These are phyloP conservation scores for Aspergillus hortae DNA, from an alignment of 2,329 filamentous ascomycete species.

Conservation along the genomic window DNA sequence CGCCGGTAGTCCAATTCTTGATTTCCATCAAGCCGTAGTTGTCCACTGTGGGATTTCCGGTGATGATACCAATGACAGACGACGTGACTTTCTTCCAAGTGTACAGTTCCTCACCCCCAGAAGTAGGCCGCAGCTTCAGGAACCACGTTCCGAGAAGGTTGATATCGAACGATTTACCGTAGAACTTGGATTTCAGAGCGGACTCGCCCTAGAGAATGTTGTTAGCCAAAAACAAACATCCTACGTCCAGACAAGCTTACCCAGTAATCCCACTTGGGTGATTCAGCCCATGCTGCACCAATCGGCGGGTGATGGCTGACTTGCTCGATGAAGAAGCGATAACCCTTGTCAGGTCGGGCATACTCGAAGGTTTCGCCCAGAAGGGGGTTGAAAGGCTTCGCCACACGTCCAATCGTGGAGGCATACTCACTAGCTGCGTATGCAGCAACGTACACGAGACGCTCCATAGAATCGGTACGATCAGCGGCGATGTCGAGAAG, in stretches of 20 bases:
- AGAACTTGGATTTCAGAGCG: constrained; percentile 92
- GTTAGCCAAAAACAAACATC: background rate
- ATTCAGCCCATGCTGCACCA: constrained; percentile 89
- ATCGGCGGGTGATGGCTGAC: constrained; percentile 96
- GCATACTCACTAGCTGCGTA: constrained; percentile 97
- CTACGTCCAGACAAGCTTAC: constrained; percentile 33
- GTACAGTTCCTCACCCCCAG: constrained; percentile 79
- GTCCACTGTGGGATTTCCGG: constrained; percentile 92
- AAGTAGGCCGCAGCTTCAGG: constrained; percentile 71
- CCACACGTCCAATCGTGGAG: constrained; percentile 92
- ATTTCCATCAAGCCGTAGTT: constrained; percentile 97
- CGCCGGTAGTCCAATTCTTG: constrained; percentile 94
- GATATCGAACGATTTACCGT: constrained; percentile 95
- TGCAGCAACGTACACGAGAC: constrained; percentile 88
- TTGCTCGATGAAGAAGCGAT: constrained; percentile 97
- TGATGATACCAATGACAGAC: constrained; percentile 97
- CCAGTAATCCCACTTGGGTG: constrained; percentile 91
- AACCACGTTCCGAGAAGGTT: constrained; percentile 98
- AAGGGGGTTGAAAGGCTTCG: constrained; percentile 96
- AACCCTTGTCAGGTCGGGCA: constrained; percentile 90
- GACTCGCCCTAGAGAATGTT: constrained; percentile 67
- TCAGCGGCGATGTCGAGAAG: constrained; percentile 86
- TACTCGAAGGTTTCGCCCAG: constrained; percentile 97
- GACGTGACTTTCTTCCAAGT: constrained; percentile 99
- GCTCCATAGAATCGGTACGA: constrained; percentile 80